Evolutionary conservation across 257 asterid species (phyloP).

Genomic region (Scutellaria baicalensis): DNA sequence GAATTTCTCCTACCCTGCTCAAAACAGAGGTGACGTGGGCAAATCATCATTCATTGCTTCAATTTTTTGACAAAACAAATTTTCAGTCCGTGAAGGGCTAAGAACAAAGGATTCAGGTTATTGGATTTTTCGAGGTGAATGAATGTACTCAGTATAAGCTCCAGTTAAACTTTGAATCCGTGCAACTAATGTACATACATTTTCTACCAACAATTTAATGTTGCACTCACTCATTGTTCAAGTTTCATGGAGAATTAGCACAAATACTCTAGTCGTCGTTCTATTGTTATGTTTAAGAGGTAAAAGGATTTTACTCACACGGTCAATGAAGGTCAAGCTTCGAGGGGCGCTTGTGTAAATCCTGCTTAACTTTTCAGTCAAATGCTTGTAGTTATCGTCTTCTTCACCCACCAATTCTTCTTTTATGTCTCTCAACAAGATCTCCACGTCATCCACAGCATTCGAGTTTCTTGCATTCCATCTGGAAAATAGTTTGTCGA

Average conservation of each 20-base stretch:
- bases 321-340: conserved; percentile 55
- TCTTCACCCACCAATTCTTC: conserved; percentile 51
- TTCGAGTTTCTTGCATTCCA: conserved; percentile 14
- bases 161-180: too few species aligned
- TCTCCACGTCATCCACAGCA: not conserved
- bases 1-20: conserved; percentile 79
- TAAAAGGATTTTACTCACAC: conserved; percentile 31
- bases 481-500: conserved; percentile 31
- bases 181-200: too few species aligned
- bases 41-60: not conserved
- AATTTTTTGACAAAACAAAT: not conserved
- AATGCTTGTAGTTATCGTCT: conserved; percentile 61
- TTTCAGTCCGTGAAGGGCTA: not conserved
- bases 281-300: not conserved
- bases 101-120: not conserved
- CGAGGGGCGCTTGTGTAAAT: conserved; percentile 61
- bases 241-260: too few species aligned
- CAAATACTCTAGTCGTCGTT: too few species aligned
- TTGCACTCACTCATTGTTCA: too few species aligned
- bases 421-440: not conserved
- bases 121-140: not conserved
- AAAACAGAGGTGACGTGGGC: not conserved
- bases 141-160: not conserved
- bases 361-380: conserved; percentile 53
- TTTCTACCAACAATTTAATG: too few species aligned